Evolutionary conservation across 1,284 basidiomycete species (phyloP).

Genomic region (Somion occarium): DNA sequence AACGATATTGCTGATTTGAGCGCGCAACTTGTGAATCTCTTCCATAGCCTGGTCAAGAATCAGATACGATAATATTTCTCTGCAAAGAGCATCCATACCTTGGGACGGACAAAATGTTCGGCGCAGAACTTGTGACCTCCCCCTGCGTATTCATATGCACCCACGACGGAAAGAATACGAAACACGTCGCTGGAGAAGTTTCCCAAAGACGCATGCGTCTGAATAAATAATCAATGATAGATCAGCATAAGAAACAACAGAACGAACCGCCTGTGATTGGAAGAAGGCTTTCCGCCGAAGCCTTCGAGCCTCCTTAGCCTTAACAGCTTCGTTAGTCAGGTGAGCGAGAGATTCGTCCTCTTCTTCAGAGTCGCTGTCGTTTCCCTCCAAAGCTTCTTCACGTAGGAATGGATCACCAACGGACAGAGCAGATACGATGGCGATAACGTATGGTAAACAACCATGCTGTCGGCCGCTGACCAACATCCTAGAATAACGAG

Average conservation of each 20-base stretch:
- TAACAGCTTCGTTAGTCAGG: slow-evolving; percentile 54
- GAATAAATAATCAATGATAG: slow-evolving; percentile 33
- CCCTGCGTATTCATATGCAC: slow-evolving; percentile 92
- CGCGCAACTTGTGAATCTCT: slow-evolving; percentile 96
- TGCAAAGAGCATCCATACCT: slow-evolving; percentile 45
- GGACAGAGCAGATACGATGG: slow-evolving; percentile 88
- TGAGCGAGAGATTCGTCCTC: slow-evolving; percentile 43
- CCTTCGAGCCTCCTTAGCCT: slow-evolving; percentile 66
- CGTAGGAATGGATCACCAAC: slow-evolving; percentile 96
- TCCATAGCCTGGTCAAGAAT: slow-evolving; percentile 79
- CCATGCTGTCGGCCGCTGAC: slow-evolving; percentile 89
- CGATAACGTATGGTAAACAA: slow-evolving; percentile 89
- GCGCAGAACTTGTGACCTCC: slow-evolving; percentile 79
- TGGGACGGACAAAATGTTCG: slow-evolving; percentile 88
- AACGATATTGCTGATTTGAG: slow-evolving; percentile 85
- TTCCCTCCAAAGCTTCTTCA: slow-evolving; percentile 61
- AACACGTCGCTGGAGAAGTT: slow-evolving; percentile 87
- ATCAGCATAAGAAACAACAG: neutral
- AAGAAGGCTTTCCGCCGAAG: slow-evolving; percentile 73
- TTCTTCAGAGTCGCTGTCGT: slow-evolving; percentile 41
- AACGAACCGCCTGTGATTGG: slow-evolving; percentile 65
- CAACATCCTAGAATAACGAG: slow-evolving; percentile 93
- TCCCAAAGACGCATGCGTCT: slow-evolving; percentile 73
- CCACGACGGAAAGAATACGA: slow-evolving; percentile 85
- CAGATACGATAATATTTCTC: neutral